Percentiles rank a stretch among this genome's conserved stretches.
phyloP scores from a whole-genome alignment of 2,329 filamentous ascomycete genomes.

The Phyllosticta capitalensis region DNA sequence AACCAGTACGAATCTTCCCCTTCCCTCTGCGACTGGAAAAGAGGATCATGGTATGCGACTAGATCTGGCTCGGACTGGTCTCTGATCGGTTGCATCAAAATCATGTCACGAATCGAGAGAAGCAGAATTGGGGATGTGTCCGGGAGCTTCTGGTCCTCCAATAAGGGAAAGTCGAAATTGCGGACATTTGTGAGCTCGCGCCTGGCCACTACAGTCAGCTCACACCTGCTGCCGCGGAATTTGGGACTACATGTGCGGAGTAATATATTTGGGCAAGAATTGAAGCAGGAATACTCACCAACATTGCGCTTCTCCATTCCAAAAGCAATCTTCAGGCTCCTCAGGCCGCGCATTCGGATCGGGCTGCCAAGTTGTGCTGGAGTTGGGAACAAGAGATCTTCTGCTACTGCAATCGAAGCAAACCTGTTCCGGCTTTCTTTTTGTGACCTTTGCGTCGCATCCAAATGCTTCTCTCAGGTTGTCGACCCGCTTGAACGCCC shows the following conservation, averaged over 20 bases:
- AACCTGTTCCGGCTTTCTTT: not conserved
- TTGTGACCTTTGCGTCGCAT: not conserved
- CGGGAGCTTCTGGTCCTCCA: not conserved
- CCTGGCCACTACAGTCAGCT: not conserved
- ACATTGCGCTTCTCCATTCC: not conserved
- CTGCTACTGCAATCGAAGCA: slow-evolving; percentile 5
- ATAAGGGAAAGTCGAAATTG: not conserved
- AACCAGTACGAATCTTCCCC: not conserved
- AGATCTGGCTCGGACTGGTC: not conserved
- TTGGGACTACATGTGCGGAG: not conserved
- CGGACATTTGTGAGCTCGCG: not conserved
- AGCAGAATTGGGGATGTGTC: slow-evolving; percentile 30
- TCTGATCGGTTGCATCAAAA: slow-evolving; percentile 31
- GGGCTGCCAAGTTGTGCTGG: not conserved
- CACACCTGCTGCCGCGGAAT: not conserved
- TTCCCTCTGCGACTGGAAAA: slow-evolving; percentile 12
- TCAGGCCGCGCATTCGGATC: not conserved
- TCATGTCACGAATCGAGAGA: slow-evolving; percentile 34
- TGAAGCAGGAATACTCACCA: not conserved
- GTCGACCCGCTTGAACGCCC: slow-evolving; percentile 21
- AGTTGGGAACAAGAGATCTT: slow-evolving; percentile 1
- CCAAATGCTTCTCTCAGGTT: slow-evolving; percentile 1
- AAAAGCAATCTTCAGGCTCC: not conserved
- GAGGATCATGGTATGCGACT: slow-evolving; percentile 1
- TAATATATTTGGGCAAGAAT: not conserved